These are phyloP conservation scores for Marasmius sp. DNA, from an alignment of 1,284 basidiomycete genomes.

Conservation along the genomic window DNA sequence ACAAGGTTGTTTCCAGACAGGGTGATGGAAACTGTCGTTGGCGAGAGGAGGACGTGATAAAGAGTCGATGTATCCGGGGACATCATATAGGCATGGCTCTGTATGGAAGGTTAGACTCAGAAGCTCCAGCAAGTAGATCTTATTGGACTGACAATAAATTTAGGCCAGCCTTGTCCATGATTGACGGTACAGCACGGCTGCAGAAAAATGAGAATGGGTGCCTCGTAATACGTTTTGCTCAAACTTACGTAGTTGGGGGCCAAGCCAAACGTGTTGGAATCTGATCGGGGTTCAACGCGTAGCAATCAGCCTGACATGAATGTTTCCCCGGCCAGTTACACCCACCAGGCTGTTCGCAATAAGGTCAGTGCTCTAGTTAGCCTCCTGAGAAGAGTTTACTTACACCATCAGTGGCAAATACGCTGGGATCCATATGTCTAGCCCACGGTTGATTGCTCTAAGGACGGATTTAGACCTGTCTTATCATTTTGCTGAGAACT, in stretches of 20 bases:
- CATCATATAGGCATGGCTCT: slow-evolving; percentile 7
- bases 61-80: not conserved
- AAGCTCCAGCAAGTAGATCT: not conserved
- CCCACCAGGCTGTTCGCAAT: not conserved
- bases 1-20: slow-evolving; percentile 13
- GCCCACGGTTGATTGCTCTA: not conserved
- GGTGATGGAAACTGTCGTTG: slow-evolving; percentile 11
- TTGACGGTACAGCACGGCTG: not conserved
- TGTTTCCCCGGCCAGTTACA: not conserved
- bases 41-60: not conserved
- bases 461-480: no score
- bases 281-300: not conserved
- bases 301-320: not conserved
- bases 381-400: not conserved
- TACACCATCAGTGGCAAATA: not conserved
- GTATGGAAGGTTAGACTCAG: not conserved
- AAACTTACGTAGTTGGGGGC: not conserved
- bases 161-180: not conserved
- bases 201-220: not conserved
- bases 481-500: not conserved
- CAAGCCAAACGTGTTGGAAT: not conserved
- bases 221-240: not conserved
- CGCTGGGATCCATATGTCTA: not conserved
- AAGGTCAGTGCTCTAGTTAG: not conserved
- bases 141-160: not conserved